These are phyloP conservation scores for Penicillium canescens DNA, from an alignment of 495 filamentous ascomycete genomes.

Conservation along the genomic window DNA sequence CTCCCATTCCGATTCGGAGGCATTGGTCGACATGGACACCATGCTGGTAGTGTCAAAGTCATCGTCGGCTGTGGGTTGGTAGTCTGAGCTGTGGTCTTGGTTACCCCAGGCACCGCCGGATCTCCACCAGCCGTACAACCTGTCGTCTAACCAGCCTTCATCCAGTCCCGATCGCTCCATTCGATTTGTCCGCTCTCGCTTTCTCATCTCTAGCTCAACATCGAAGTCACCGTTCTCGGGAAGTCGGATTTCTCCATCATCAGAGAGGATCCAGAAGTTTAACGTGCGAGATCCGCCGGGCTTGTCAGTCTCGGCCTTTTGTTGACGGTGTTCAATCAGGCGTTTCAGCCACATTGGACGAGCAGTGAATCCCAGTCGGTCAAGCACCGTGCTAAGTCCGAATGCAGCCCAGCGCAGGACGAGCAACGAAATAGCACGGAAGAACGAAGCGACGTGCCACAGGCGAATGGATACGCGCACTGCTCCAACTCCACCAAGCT, in stretches of 20 bases:
- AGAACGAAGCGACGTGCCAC: slow-evolving; percentile 71
- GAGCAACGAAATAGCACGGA: slow-evolving; percentile 70
- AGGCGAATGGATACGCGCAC: slow-evolving; percentile 71
- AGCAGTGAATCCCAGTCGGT: slow-evolving; percentile 58
- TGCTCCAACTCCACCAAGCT: slow-evolving; percentile 70
- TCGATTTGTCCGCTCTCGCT: slow-evolving; percentile 44
- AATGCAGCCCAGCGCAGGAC: slow-evolving; percentile 59
- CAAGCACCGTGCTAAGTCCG: slow-evolving; percentile 53
- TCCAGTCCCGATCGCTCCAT: slow-evolving; percentile 36
- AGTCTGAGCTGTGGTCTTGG: slow-evolving; percentile 74
- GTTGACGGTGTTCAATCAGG: slow-evolving; percentile 20
- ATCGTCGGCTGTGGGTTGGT: slow-evolving; percentile 45
- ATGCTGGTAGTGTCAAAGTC: slow-evolving; percentile 78
- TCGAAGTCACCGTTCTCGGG: slow-evolving; percentile 66
- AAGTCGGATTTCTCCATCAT: slow-evolving; percentile 55
- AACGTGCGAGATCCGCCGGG: slow-evolving; percentile 26
- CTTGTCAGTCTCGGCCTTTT: slow-evolving; percentile 15
- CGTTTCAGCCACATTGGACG: slow-evolving; percentile 64
- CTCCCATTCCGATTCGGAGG: slow-evolving; percentile 58
- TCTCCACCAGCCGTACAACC: slow-evolving; percentile 79
- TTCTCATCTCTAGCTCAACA: slow-evolving; percentile 72
- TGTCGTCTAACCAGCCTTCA: slow-evolving; percentile 69
- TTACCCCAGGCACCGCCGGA: slow-evolving; percentile 79
- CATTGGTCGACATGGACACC: slow-evolving; percentile 60
- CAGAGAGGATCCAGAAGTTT: slow-evolving; percentile 62